phyloP scores from a whole-genome alignment of 495 filamentous ascomycete species.

The Rhypophila decipiens region DNA sequence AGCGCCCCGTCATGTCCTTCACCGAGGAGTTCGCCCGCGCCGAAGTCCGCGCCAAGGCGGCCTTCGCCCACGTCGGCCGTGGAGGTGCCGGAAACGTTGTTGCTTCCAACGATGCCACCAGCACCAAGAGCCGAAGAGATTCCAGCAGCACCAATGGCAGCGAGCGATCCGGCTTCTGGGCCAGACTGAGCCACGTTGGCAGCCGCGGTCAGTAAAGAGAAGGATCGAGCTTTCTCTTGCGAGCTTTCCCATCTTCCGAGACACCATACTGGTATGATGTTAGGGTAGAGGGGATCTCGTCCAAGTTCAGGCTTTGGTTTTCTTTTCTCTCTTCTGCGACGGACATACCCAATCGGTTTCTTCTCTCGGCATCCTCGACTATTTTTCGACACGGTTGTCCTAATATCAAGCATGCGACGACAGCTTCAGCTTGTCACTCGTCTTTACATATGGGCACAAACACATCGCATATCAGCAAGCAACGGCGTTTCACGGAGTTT shows the following conservation, averaged over 20 bases:
- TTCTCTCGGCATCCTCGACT: too few relatives aligned
- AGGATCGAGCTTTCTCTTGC: too few relatives aligned
- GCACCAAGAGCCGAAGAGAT: conserved; percentile 25
- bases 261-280: too few relatives aligned
- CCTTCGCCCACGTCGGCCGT: conserved; percentile 67
- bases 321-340: too few relatives aligned
- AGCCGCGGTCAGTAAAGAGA: conserved; percentile 2
- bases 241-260: too few relatives aligned
- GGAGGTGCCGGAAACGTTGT: conserved; percentile 83
- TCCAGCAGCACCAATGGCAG: conserved; percentile 23
- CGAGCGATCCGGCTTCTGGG: conserved; percentile 8
- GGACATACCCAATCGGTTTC: too few relatives aligned
- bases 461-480: too few relatives aligned
- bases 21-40: conserved; percentile 80
- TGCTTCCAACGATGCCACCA: conserved; percentile 8
- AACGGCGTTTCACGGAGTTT: background rate
- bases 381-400: too few relatives aligned
- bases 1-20: conserved; percentile 75
- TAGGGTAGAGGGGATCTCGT: too few relatives aligned
- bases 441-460: background rate
- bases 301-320: too few relatives aligned
- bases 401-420: too few relatives aligned
- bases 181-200: conserved; percentile 7
- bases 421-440: background rate
- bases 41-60: conserved; percentile 50